Percentiles rank a stretch among this genome's conserved stretches.
phyloP scores from a whole-genome alignment of 2,329 filamentous ascomycete genomes.

The Fusarium cicatricum region DNA sequence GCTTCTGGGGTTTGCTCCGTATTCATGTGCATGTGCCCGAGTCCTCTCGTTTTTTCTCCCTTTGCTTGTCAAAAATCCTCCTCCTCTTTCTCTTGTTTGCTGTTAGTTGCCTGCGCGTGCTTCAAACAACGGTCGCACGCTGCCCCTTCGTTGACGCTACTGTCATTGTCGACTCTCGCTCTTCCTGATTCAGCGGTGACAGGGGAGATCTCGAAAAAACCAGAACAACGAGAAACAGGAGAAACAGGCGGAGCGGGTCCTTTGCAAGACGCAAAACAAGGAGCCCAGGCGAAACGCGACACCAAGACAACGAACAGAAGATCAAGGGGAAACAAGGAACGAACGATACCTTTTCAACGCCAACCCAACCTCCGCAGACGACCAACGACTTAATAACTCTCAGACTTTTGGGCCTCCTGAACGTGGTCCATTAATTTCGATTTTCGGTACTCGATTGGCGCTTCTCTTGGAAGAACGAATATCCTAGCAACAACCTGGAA shows the following conservation, averaged over 20 bases:
- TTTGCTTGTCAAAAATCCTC: conserved; percentile 9
- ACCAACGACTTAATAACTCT: conserved; percentile 20
- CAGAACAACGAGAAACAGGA: conserved; percentile 8
- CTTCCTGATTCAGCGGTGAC: conserved; percentile 13
- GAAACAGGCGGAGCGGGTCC: conserved; percentile 17
- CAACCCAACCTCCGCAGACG: conserved; percentile 7
- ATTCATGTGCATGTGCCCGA: conserved; percentile 25
- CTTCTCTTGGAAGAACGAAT: conserved; percentile 16
- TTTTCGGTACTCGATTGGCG: conserved; percentile 13
- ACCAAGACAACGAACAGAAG: conserved; percentile 6
- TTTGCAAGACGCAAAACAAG: conserved; percentile 19
- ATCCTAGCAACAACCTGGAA: conserved; percentile 3
- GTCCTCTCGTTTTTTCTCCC: conserved; percentile 27
- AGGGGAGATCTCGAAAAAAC: conserved; percentile 6
- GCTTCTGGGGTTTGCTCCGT: conserved; percentile 38
- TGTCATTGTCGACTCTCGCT: conserved; percentile 3
- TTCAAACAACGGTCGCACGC: conserved; percentile 7
- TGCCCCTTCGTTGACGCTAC: background rate
- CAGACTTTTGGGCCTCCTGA: conserved; percentile 15
- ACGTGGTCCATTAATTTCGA: conserved; percentile 16
- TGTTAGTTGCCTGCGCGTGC: background rate
- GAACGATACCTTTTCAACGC: conserved; percentile 15
- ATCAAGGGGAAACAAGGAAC: conserved; percentile 19
- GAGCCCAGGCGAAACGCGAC: conserved; percentile 10
- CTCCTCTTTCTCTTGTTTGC: conserved; percentile 18